Evolutionary conservation across 352 stramenopile genomes (phyloP), one percentile per base, ranked within the genome.

Genomic region (Ophiocytium majus): DNA sequence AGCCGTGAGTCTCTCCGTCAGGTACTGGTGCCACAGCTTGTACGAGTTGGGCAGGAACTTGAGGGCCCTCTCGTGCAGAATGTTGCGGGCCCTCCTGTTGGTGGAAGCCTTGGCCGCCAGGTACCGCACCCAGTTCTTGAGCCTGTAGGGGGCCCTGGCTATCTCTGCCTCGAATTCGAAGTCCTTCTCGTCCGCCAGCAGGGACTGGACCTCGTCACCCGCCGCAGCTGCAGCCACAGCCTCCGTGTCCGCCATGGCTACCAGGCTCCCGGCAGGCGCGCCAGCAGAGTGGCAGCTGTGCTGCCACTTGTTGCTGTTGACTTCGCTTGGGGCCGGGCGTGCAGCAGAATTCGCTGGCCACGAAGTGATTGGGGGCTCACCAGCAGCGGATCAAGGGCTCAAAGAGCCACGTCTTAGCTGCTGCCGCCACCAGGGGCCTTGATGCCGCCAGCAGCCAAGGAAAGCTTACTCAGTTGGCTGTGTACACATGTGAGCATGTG

Each of bases 1-100:
- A 28, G 86, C 86, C n/a, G 34, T 79, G 50, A 63, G 82, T 32
- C 87, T 76, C 83, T 91, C 87, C 9, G 23, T 76, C 31, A 92
- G 66, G 75, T 92, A 92, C 23, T 84, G 35, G 80, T 97, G 95
- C 95, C 95, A 98, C 28, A 98, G 92, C 90, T 98, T 98, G 91
- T 98, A 98, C 89, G 93, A 97, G 74, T 82, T 86, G 31, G 95
- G 95, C 0, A 98, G 90, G 57, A 88, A 86, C 19, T 91, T 89
- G 0, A 98, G 78, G 0, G 93, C 94, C 32, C 95, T 91, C 82
- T 98, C 94, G 83, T 96, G 98, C 34, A 98, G 84, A 14, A 88
- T 57, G 37, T 90, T 91, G 9, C 86, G 57, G 0, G 79, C 84
- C 49, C 85, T 83, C 31, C 76, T 63, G 28, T 76, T 83, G 1